These are phyloP conservation scores for Thalassiosira ordinaria DNA, from an alignment of 352 stramenopile genomes.

Conservation along the genomic window DNA sequence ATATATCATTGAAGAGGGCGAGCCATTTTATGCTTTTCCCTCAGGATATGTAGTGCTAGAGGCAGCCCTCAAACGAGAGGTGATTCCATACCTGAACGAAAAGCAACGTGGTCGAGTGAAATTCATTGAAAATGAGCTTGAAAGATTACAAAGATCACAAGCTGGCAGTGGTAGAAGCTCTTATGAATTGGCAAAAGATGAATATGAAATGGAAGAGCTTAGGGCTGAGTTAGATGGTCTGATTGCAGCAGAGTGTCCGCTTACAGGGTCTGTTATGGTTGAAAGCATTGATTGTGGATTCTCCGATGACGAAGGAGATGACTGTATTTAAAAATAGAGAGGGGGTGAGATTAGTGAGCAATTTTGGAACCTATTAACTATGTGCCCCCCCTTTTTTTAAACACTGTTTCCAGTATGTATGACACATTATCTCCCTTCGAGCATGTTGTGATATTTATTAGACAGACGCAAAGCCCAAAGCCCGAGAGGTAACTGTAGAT, in stretches of 20 bases:
- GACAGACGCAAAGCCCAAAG: too few relatives aligned
- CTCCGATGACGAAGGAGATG: slow-evolving; percentile 43
- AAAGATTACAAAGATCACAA: slow-evolving; percentile 38
- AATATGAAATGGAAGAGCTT: slow-evolving; percentile 61
- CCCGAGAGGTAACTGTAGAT: too few relatives aligned
- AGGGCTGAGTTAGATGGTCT: slow-evolving; percentile 78
- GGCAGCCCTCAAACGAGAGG: slow-evolving; percentile 71
- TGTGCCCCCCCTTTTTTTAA: too few relatives aligned
- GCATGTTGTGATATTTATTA: too few relatives aligned
- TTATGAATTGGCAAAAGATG: slow-evolving; percentile 39
- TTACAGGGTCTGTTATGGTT: slow-evolving; percentile 83
- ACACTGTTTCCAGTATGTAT: too few relatives aligned
- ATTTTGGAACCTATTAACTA: too few relatives aligned
- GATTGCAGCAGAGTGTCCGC: slow-evolving; percentile 83
- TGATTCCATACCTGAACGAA: slow-evolving; percentile 78
- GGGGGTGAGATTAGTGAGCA: too few relatives aligned
- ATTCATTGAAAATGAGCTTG: slow-evolving; percentile 70
- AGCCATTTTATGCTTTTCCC: slow-evolving; percentile 84
- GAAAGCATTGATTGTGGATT: slow-evolving; percentile 81
- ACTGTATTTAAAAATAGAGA: too few relatives aligned
- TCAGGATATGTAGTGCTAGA: slow-evolving; percentile 81
- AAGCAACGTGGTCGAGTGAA: slow-evolving; percentile 64
- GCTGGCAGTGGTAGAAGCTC: slow-evolving; percentile 19
- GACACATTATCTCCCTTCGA: too few relatives aligned
- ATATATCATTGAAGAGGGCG: slow-evolving; percentile 62